These are phyloP conservation scores for Ceratocystis cacaofunesta DNA, from an alignment of 2,329 filamentous ascomycete genomes.

Conservation along the genomic window DNA sequence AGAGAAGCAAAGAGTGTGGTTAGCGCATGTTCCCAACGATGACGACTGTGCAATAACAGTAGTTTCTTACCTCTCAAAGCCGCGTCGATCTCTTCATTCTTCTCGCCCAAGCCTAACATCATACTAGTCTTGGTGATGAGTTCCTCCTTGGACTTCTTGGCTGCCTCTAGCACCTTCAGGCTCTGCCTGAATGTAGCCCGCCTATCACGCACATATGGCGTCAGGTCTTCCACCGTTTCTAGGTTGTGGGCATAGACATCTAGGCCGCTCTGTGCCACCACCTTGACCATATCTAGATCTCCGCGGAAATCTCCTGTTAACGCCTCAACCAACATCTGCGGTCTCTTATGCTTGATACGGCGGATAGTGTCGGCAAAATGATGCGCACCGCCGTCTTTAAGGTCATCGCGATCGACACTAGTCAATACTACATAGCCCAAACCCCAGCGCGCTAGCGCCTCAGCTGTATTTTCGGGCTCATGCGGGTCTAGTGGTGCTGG, in stretches of 20 bases:
- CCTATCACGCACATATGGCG: constrained; percentile 77
- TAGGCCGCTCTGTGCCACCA: constrained; percentile 74
- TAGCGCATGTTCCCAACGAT: background rate
- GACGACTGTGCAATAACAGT: background rate
- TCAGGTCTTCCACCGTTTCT: constrained; percentile 84
- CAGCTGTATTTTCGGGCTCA: constrained; percentile 91
- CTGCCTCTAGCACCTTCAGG: constrained; percentile 61
- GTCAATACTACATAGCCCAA: constrained; percentile 93
- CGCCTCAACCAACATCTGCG: constrained; percentile 65
- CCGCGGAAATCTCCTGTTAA: constrained; percentile 79
- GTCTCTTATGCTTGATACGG: constrained; percentile 76
- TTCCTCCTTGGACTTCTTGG: constrained; percentile 54
- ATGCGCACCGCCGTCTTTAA: constrained; percentile 70
- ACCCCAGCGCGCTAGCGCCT: constrained; percentile 84
- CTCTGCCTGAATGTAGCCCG: constrained; percentile 82
- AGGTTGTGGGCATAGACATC: constrained; percentile 97
- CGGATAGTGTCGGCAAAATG: constrained; percentile 92
- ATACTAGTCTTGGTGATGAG: constrained; percentile 98
- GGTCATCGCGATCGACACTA: constrained; percentile 82
- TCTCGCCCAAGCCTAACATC: constrained; percentile 92
- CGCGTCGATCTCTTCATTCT: constrained; percentile 69
- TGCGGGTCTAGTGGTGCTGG: constrained; percentile 77
- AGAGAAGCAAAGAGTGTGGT: background rate
- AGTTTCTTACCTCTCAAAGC: constrained; percentile 48
- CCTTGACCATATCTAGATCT: constrained; percentile 68